Percentiles rank a stretch among this genome's conserved stretches.
phyloP scores from a whole-genome alignment of 768 basidiomycete genomes.

The Tylopilus felleus region DNA sequence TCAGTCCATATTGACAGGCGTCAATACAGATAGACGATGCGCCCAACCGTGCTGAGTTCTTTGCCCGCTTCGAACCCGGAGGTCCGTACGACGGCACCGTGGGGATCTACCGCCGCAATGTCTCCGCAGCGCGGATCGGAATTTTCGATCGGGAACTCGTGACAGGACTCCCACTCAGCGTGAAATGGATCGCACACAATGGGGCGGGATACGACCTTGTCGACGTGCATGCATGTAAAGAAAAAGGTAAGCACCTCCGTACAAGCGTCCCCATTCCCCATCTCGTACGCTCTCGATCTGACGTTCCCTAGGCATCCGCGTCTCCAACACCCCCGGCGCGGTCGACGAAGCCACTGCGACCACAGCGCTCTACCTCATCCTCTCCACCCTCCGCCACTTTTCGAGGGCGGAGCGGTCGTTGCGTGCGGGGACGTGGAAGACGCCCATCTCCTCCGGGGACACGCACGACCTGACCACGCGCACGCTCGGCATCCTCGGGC shows the following conservation, averaged over 20 bases:
- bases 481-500: constrained; percentile 70
- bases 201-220: constrained; percentile 88
- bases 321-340: constrained; percentile 88
- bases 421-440: constrained; percentile 60
- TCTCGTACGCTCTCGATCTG: not conserved
- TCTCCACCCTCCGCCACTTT: constrained; percentile 75
- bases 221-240: constrained; percentile 69
- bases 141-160: constrained; percentile 53
- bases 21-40: constrained; percentile 35
- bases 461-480: constrained; percentile 65
- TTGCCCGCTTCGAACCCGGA: constrained; percentile 38
- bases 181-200: constrained; percentile 85
- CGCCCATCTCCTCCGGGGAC: constrained; percentile 40
- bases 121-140: constrained; percentile 42
- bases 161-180: constrained; percentile 52
- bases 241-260: constrained; percentile 62
- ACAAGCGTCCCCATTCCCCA: not conserved
- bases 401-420: constrained; percentile 54
- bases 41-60: constrained; percentile 43
- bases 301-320: constrained; percentile 54
- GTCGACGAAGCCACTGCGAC: constrained; percentile 92
- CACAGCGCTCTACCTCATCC: constrained; percentile 77
- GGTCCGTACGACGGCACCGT: constrained; percentile 48
- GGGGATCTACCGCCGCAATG: constrained; percentile 51
- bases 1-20: not conserved